Evolutionary conservation across 1,284 basidiomycete species (phyloP).

Genomic region (Trichosporon ovoides): DNA sequence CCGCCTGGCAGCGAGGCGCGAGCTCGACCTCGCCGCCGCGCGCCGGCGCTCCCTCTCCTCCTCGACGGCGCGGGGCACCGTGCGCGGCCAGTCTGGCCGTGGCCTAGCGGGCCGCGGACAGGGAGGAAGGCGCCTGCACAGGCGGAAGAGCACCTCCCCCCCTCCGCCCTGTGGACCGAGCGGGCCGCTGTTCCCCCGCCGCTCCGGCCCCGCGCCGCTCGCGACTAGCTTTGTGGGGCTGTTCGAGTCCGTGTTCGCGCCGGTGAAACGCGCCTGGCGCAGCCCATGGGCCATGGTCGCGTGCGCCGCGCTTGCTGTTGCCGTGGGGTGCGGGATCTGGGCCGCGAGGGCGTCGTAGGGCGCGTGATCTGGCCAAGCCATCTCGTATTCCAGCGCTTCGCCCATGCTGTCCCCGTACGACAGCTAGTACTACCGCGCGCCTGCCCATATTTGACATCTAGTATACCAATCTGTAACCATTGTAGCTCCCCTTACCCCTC

Average conservation of each 20-base stretch:
- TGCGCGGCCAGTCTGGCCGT: neutral
- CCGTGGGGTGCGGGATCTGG: conserved; percentile 22
- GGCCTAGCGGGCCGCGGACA: neutral
- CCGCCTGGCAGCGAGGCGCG: conserved; percentile 36
- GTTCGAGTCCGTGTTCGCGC: conserved; percentile 14
- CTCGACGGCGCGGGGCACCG: neutral
- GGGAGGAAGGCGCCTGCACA: neutral
- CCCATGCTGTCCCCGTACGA: too few species aligned
- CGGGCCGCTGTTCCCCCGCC: conserved; percentile 17
- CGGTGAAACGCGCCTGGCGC: conserved; percentile 5
- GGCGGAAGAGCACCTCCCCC: conserved; percentile 8
- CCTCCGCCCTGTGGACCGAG: neutral
- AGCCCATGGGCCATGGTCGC: conserved; percentile 13
- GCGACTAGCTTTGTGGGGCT: conserved; percentile 12
- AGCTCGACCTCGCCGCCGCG: conserved; percentile 17
- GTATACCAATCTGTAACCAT: too few species aligned
- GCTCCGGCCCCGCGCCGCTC: neutral
- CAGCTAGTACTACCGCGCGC: too few species aligned
- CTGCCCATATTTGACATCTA: too few species aligned
- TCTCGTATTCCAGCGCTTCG: too few species aligned
- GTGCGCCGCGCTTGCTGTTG: conserved; percentile 20
- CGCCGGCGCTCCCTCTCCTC: conserved; percentile 1
- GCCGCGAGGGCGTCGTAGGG: conserved; percentile 4
- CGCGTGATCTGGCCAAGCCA: too few species aligned
- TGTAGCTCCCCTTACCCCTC: too few species aligned